Conservation (phyloP, 345 rosid genomes). For the Clarkia xantiana region DNA sequence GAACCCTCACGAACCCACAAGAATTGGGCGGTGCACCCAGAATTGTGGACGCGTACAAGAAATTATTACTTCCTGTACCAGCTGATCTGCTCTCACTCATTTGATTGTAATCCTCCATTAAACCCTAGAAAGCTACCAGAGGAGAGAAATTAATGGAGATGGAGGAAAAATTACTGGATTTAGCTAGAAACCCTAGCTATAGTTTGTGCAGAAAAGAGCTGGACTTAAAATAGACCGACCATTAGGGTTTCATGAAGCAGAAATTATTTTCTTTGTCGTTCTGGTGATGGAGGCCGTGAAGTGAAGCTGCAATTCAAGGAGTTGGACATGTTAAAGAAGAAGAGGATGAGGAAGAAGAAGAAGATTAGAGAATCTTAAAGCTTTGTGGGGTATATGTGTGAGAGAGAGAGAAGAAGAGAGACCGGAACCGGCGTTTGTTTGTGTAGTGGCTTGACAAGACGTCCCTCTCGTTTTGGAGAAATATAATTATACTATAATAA, state of each 20-base stretch:
- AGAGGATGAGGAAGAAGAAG: slow-evolving; percentile 7
- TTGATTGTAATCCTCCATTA: slow-evolving; percentile 69
- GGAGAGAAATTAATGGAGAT: background rate
- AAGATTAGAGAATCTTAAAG: slow-evolving; percentile 4
- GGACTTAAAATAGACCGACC: slow-evolving; percentile 4
- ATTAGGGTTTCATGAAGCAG: background rate
- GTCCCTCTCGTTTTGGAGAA: background rate
- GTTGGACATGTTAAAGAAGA: slow-evolving; percentile 16
- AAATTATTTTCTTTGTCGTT: slow-evolving; percentile 10
- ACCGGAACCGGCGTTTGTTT: slow-evolving; percentile 4
- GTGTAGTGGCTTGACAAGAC: slow-evolving; percentile 7
- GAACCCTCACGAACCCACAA: slow-evolving; percentile 3
- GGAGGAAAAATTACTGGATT: background rate
- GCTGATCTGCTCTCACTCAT: slow-evolving; percentile 47
- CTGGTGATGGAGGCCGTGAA: slow-evolving; percentile 19
- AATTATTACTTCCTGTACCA: slow-evolving; percentile 42
- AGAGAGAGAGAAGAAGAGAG: slow-evolving; percentile 10
- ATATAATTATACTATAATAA: background rate
- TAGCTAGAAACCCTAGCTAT: slow-evolving; percentile 31
- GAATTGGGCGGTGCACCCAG: slow-evolving; percentile 29
- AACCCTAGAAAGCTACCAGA: slow-evolving; percentile 11
- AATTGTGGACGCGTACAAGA: slow-evolving; percentile 51
- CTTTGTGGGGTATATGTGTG: slow-evolving; percentile 2
- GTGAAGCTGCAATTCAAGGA: slow-evolving; percentile 43
- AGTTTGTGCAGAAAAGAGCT: no score